Conservation (phyloP, 176 grass and related monocot genomes). For the bread wheat (Triticum aestivum) region IWGSC_CS_RefSeq_v2.1 NC_057795.1:615991573-615992072, state of each 20-base stretch:
- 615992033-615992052: too few species aligned
- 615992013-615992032: too few species aligned
- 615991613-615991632: neutral
- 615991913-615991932: too few species aligned
- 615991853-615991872: neutral
- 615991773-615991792: neutral
- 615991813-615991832: neutral
- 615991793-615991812: neutral
- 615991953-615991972: neutral
- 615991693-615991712: neutral
- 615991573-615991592: neutral
- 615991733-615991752: neutral
- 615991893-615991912: too few species aligned
- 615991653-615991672: neutral
- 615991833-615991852: neutral
- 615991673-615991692: slow-evolving; percentile 22
- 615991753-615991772: neutral
- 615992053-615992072: too few species aligned
- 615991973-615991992: neutral
- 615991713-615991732: slow-evolving; percentile 10
- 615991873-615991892: neutral
- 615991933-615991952: too few species aligned
- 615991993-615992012: too few species aligned
- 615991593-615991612: too few species aligned
- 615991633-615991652: neutral